Percentiles rank a stretch among this genome's conserved stretches.
Evolutionary conservation across 2,329 filamentous ascomycete species (phyloP).

Genomic region (Phaeophleospora eucalypticola): DNA sequence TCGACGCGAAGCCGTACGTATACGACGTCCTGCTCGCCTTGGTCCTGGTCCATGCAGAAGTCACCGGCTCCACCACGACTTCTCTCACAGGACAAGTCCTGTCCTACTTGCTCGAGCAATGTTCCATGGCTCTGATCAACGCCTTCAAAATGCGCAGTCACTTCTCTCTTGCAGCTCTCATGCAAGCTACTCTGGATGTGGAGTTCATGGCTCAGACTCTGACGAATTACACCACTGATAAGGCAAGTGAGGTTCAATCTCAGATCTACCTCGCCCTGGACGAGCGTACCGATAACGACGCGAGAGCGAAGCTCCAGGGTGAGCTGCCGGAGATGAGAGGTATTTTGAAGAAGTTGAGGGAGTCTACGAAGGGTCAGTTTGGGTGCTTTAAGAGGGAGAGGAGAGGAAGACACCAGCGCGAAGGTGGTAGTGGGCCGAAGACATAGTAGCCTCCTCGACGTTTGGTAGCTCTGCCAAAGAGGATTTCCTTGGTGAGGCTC

Average conservation of each 20-base stretch:
- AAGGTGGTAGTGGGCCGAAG: slow-evolving; percentile 10
- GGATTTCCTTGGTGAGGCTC: too few species aligned
- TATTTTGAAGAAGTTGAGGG: slow-evolving; percentile 76
- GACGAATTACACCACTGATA: slow-evolving; percentile 80
- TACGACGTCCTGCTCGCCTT: slow-evolving; percentile 81
- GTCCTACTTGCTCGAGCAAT: slow-evolving; percentile 79
- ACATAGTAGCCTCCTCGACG: too few species aligned
- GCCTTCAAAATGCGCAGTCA: slow-evolving; percentile 62
- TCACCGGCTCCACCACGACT: slow-evolving; percentile 51
- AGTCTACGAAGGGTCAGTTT: slow-evolving; percentile 79
- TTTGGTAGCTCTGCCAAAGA: too few species aligned
- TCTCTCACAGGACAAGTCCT: slow-evolving; percentile 77
- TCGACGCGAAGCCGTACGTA: slow-evolving; percentile 79
- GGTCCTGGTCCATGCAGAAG: slow-evolving; percentile 76
- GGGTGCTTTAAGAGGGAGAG: slow-evolving; percentile 31
- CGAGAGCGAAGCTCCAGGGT: slow-evolving; percentile 71
- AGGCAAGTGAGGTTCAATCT: slow-evolving; percentile 74
- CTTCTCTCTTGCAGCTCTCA: slow-evolving; percentile 76
- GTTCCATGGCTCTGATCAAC: slow-evolving; percentile 73
- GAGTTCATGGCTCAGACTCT: slow-evolving; percentile 96
- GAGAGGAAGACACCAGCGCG: slow-evolving; percentile 9
- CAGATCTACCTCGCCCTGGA: slow-evolving; percentile 92
- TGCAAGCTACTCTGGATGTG: slow-evolving; percentile 96
- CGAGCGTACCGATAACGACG: slow-evolving; percentile 80
- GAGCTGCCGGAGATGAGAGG: slow-evolving; percentile 87